Evolutionary conservation across 2,329 filamentous ascomycete species (phyloP), one percentile per base, ranked within the genome.

Genomic region (Aspergillus intermedius): DNA sequence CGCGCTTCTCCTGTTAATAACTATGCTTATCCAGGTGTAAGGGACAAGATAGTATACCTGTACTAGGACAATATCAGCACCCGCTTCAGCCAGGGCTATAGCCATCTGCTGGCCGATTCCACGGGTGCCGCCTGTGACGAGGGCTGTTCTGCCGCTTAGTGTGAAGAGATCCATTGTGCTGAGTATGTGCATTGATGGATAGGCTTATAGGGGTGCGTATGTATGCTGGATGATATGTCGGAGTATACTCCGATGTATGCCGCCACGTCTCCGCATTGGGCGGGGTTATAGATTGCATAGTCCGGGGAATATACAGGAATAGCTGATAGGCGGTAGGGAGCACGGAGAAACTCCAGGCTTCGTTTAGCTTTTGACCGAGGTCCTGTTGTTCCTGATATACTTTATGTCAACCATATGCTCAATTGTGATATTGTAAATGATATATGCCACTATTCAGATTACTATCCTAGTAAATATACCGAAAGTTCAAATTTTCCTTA

Each of bases 401-500:
- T 12, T 12, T 30, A 30, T 30, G 25, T 30, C 25, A 30, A 30
- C 3, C 10, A 12, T 30, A 30, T 30, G 9, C 25, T 30, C 25
- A 30, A 22, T 22, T 22, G 2, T 22, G 21, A 22, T 22, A 22
- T 5, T 22, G 21, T 22, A 5, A 22, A 22, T 22, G 21, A 22
- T 5, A 22, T 22, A 5, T 22, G 21, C 21, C 21, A 22, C 21
- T 5, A 12, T 30, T 9, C 25, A 5, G 25, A 12, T 22, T 7
- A 12, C 25, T 30, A 12, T 30, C 25, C 37, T 51, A 61, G 46
- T 61, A 62, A 2, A 62, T 23, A 49, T 62, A 61, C 15, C 54
- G 44, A 35, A 62, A 61, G 22, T 75, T 74, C 44, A 67, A 43
- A 43, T 75, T 76, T 59, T 75, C 71, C 48, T 68, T 64, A 54